Percentiles rank a stretch among this genome's conserved stretches.
These are phyloP conservation scores for Penicillium psychrosexuale DNA, from an alignment of 2,329 filamentous ascomycete genomes.

Conservation along the genomic window DNA sequence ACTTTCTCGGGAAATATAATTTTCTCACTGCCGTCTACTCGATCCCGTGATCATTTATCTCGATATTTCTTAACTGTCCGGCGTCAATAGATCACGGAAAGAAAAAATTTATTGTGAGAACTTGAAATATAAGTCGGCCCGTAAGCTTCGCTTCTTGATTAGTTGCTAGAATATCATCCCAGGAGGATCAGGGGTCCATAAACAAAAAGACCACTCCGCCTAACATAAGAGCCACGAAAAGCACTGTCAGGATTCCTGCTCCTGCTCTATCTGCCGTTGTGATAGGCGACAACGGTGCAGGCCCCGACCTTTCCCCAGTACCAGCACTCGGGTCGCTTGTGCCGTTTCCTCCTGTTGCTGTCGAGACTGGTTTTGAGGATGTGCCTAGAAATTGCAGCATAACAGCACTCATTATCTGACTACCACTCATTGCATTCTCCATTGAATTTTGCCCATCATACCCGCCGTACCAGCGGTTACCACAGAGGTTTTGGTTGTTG, in stretches of 20 bases:
- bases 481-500: conserved; percentile 57
- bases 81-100: neutral
- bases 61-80: neutral
- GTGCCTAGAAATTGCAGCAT: neutral
- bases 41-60: neutral
- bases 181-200: neutral
- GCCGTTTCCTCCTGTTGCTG: neutral
- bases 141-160: neutral
- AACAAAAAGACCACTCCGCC: neutral
- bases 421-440: conserved; percentile 65
- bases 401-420: conserved; percentile 50
- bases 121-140: neutral
- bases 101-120: neutral
- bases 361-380: conserved; percentile 1
- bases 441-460: conserved; percentile 62
- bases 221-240: neutral
- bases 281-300: neutral
- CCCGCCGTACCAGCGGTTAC: conserved; percentile 57
- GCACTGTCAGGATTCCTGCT: neutral
- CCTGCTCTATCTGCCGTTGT: conserved; percentile 2
- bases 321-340: neutral
- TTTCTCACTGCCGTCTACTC: neutral
- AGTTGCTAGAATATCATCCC: too few species aligned
- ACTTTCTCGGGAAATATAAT: neutral
- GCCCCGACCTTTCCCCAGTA: too few species aligned